Base-by-base conservation (phyloP, 805 yeast genomes). In the Lachancea mirantina region DNA sequence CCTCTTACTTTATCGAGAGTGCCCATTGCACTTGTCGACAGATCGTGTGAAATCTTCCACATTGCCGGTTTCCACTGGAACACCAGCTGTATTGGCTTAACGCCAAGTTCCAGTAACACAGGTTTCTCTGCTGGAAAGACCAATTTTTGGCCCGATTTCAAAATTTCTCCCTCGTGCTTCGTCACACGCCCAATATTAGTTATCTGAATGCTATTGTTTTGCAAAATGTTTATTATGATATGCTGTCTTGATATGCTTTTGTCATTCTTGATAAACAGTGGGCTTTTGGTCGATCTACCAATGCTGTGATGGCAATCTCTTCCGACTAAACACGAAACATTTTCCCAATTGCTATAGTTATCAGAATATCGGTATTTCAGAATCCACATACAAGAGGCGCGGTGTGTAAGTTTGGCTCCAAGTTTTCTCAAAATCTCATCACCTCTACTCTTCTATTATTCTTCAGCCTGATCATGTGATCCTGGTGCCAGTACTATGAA, bases 201-300 rank as follows among this genome's bases (percentile, higher is more conserved):
- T 10, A 48, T 29, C n/a, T 9, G 16, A 1, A 38, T 22, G 14
- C 13, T 14, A 31, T 10, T 21, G 5, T 15, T n/a, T 4, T 36
- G 35, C 10, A 23, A 30, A 15, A 30, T 23, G 19, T 28, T 23
- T 2, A 53, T 17, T 10, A 33, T 30, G 5, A 56, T 28, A 32
- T 56, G 61, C 17, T 52, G 41, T 17, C 61, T 42, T 2, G 61
- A 56, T 28, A 56, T 51, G 29, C 59, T 54, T 26, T 55, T 56
- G 28, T 56, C 60, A 33, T 52, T 50, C 23, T 52, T 52, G n/a
- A 55, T 46, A 11, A 30, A 30, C 16, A 55, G 39, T 8, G 38
- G 36, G 37, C 47, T 47, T 35, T 52, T 51, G 19, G 52, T 48
- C 5, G 61, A 55, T 24, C 61, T 46, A 7, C 61, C 61, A 14